These are phyloP conservation scores for Geotrichum australiense DNA, from an alignment of 1,139 yeast species.

Conservation along the genomic window DNA sequence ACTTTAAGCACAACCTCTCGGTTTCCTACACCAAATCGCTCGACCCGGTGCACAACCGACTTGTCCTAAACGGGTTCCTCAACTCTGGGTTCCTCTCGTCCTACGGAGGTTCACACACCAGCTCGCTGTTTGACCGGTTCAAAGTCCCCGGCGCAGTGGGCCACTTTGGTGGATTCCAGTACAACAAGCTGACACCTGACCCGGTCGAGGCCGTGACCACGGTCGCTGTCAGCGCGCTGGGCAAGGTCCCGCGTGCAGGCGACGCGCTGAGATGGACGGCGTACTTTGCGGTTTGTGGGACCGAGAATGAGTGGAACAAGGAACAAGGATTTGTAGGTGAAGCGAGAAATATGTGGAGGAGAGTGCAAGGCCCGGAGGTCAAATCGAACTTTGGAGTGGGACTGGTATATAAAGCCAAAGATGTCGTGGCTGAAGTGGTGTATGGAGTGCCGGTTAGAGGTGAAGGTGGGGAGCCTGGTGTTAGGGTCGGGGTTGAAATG, in stretches of 20 bases:
- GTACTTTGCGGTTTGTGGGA: constrained; percentile 18
- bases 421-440: constrained; percentile 15
- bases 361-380: constrained; percentile 1
- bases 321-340: not conserved
- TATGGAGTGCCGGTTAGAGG: constrained; percentile 13
- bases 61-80: constrained; percentile 21
- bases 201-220: constrained; percentile 44
- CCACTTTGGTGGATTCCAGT: constrained; percentile 50
- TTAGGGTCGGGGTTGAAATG: constrained; percentile 16
- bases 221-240: constrained; percentile 17
- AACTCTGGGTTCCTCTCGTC: constrained; percentile 21
- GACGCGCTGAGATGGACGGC: constrained; percentile 19
- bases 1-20: constrained; percentile 10
- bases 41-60: constrained; percentile 20
- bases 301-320: not conserved
- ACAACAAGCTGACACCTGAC: constrained; percentile 74
- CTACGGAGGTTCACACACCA: constrained; percentile 14
- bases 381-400: constrained; percentile 21
- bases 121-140: constrained; percentile 35
- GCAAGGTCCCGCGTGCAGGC: constrained; percentile 17
- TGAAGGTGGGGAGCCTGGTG: constrained; percentile 10
- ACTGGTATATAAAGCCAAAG: constrained; percentile 13
- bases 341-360: too few relatives aligned
- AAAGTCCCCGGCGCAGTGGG: constrained; percentile 45
- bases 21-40: constrained; percentile 19